These are phyloP conservation scores for Nematocida homosporus DNA, from an alignment of 371 early-diverging fungal species.

Conservation along the genomic window DNA sequence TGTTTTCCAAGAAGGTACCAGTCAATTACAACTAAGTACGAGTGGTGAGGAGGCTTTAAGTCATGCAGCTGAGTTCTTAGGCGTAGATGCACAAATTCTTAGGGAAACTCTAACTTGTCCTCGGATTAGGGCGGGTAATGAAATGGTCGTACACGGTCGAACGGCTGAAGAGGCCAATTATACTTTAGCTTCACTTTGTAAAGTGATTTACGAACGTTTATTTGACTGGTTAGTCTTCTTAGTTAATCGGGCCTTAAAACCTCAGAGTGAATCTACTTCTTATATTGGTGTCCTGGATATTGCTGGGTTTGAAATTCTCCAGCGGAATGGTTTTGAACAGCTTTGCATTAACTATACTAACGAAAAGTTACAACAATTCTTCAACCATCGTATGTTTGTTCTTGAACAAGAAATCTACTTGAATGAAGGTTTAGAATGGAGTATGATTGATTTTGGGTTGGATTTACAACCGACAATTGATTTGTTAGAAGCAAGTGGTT, in stretches of 20 bases:
- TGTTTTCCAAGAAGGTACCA: conserved; percentile 73
- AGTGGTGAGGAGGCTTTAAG: conserved; percentile 71
- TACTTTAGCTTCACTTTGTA: conserved; percentile 84
- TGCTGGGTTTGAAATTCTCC: conserved; percentile 98
- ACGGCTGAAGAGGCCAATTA: conserved; percentile 78
- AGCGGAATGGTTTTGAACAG: conserved; percentile 94
- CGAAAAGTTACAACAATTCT: conserved; percentile 97
- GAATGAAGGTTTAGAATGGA: conserved; percentile 92
- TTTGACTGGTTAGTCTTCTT: conserved; percentile 82
- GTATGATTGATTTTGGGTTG: conserved; percentile 95
- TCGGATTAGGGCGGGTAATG: conserved; percentile 84
- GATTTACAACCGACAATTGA: conserved; percentile 97
- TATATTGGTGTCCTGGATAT: conserved; percentile 99
- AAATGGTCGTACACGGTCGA: conserved; percentile 84
- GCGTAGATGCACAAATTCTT: conserved; percentile 79
- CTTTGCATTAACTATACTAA: conserved; percentile 99
- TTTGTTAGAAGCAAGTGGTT: conserved; percentile 84
- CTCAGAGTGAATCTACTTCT: conserved; percentile 69
- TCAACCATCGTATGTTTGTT: conserved; percentile 99
- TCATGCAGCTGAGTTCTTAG: conserved; percentile 84
- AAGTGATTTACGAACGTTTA: conserved; percentile 89
- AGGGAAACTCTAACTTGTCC: conserved; percentile 79
- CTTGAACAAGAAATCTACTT: conserved; percentile 95
- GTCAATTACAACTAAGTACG: conserved; percentile 79
- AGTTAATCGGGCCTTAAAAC: conserved; percentile 78